phyloP scores from a whole-genome alignment of 2,329 filamentous ascomycete genomes.

The Shiraia sp. region DNA sequence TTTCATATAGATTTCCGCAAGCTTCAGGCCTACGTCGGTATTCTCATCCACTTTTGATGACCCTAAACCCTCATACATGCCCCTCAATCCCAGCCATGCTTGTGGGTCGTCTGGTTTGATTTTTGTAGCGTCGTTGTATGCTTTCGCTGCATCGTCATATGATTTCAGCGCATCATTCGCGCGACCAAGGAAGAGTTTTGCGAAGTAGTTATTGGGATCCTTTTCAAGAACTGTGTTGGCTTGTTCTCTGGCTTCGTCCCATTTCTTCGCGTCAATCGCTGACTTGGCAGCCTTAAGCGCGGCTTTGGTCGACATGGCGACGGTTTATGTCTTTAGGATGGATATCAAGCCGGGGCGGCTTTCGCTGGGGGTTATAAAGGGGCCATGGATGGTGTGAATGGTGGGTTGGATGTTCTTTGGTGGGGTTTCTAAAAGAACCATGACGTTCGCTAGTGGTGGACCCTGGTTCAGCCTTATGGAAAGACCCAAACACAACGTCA shows the following conservation, averaged over 20 bases:
- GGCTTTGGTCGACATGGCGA: constrained; percentile 60
- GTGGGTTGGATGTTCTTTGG: constrained; percentile 12
- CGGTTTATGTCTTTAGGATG: background rate
- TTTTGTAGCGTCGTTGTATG: constrained; percentile 72
- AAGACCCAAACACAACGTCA: constrained; percentile 26
- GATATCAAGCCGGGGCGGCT: constrained; percentile 11
- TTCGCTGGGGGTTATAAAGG: constrained; percentile 13
- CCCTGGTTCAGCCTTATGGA: constrained; percentile 32
- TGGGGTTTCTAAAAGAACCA: constrained; percentile 18
- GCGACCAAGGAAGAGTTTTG: constrained; percentile 86
- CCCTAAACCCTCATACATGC: constrained; percentile 80
- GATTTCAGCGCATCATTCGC: constrained; percentile 77
- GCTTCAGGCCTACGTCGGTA: constrained; percentile 69
- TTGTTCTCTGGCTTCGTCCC: constrained; percentile 72
- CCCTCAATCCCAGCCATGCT: constrained; percentile 87
- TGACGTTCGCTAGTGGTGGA: constrained; percentile 29
- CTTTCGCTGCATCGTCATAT: constrained; percentile 72
- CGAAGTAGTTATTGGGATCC: constrained; percentile 82
- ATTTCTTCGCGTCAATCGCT: constrained; percentile 77
- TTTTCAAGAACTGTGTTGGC: constrained; percentile 70
- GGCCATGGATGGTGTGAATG: constrained; percentile 23
- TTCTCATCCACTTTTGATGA: constrained; percentile 72
- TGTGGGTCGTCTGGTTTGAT: constrained; percentile 77
- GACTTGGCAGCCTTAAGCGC: constrained; percentile 80
- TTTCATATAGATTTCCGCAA: constrained; percentile 73